phyloP scores from a whole-genome alignment of 441 rosid genomes.

The Metrosideros polymorpha region DNA sequence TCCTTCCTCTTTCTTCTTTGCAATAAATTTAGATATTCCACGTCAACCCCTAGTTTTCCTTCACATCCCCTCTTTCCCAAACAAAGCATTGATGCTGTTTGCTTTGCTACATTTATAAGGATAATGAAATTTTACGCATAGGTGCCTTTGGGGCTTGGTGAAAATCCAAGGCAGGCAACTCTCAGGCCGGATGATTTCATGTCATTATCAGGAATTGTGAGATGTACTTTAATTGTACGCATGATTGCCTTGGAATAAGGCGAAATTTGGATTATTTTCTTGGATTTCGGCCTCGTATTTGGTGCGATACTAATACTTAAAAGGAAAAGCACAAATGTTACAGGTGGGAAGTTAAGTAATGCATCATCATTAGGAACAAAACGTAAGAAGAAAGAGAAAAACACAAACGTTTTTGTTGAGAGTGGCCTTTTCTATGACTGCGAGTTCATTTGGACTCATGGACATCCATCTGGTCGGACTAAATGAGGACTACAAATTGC shows the following conservation, averaged over 20 bases:
- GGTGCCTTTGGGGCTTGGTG: background rate
- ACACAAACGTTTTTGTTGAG: too few species aligned
- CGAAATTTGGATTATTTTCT: background rate
- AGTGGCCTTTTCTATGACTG: too few species aligned
- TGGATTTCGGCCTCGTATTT: background rate
- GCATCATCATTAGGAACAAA: too few species aligned
- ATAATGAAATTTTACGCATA: background rate
- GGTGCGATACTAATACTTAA: background rate
- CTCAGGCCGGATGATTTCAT: background rate
- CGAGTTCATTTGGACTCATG: too few species aligned
- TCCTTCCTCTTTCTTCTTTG: background rate
- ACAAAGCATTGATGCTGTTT: background rate
- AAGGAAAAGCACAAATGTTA: background rate
- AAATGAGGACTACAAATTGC: too few species aligned
- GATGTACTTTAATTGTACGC: background rate
- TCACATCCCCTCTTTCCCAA: background rate
- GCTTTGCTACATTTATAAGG: background rate
- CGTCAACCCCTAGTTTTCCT: background rate
- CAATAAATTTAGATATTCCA: background rate
- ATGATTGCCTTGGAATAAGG: background rate
- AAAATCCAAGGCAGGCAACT: background rate
- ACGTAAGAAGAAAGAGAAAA: too few species aligned
- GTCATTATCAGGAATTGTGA: background rate
- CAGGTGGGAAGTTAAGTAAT: background rate
- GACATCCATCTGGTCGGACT: too few species aligned